These are phyloP conservation scores for Solanum hybrid DNA, from an alignment of 305 asterid genomes.

Conservation along the genomic window DNA sequence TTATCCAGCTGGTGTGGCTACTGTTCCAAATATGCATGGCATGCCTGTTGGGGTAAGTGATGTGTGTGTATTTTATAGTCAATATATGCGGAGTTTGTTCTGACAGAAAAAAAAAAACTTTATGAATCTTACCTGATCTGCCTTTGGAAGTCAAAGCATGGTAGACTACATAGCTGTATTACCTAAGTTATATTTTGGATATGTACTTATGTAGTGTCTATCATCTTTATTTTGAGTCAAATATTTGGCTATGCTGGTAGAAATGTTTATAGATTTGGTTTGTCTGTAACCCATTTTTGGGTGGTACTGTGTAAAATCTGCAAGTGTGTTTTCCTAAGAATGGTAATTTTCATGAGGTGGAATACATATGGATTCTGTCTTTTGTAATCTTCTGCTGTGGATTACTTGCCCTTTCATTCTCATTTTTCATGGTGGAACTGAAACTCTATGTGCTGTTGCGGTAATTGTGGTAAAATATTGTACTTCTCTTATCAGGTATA, in stretches of 20 bases:
- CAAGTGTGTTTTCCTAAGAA: neutral
- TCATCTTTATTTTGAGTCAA: neutral
- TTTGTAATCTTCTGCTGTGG: neutral
- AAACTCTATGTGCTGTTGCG: neutral
- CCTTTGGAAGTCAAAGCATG: neutral
- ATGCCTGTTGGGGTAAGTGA: slow-evolving; percentile 82
- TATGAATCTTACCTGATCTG: neutral
- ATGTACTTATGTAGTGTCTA: neutral
- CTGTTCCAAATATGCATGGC: slow-evolving; percentile 69
- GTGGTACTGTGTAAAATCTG: neutral
- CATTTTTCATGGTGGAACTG: neutral
- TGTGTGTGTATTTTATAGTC: neutral
- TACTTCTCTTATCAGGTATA: neutral
- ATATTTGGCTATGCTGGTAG: neutral
- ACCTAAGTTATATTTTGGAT: neutral
- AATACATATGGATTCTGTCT: neutral
- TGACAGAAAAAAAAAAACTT: neutral
- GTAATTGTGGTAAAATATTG: neutral
- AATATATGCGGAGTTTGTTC: neutral
- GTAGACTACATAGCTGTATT: neutral
- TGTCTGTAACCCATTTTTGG: neutral
- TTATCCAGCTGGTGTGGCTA: slow-evolving; percentile 60
- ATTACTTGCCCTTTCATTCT: neutral
- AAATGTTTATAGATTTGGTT: neutral
- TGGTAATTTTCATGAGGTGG: neutral